Percentiles rank a stretch among this genome's conserved stretches.
These are phyloP conservation scores for Chrysosporium queenslandicum DNA, from an alignment of 2,329 filamentous ascomycete species.

Conservation along the genomic window DNA sequence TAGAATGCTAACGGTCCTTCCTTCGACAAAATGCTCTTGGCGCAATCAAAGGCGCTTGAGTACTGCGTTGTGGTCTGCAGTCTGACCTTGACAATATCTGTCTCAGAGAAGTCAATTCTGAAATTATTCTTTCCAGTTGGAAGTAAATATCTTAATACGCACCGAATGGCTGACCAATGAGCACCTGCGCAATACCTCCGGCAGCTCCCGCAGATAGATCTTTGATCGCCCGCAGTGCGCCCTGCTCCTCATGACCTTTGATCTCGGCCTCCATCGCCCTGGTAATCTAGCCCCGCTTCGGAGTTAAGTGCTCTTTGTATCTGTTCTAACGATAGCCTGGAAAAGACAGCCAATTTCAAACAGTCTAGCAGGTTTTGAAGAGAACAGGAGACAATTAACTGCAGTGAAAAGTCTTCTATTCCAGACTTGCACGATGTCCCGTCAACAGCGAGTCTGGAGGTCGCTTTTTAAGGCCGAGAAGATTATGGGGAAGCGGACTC, in stretches of 20 bases:
- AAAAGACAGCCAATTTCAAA: background rate
- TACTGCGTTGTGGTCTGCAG: conserved; percentile 83
- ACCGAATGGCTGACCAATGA: conserved; percentile 65
- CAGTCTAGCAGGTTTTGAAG: background rate
- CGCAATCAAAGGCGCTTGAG: conserved; percentile 67
- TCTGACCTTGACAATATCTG: conserved; percentile 94
- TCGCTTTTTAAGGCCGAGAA: background rate
- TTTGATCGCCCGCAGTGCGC: conserved; percentile 58
- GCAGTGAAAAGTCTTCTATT: background rate
- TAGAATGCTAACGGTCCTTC: conserved; percentile 92
- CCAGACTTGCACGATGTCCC: background rate
- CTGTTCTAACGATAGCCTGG: background rate
- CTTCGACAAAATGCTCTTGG: conserved; percentile 70
- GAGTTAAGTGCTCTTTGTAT: background rate
- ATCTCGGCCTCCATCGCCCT: conserved; percentile 22
- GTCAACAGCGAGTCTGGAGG: background rate
- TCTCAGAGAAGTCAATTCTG: background rate
- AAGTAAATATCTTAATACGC: conserved; percentile 25
- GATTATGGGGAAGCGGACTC: conserved; percentile 1
- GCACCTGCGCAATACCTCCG: conserved; percentile 85
- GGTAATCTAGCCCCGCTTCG: background rate
- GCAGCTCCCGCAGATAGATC: conserved; percentile 85
- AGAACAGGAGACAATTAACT: background rate
- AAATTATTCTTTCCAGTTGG: background rate
- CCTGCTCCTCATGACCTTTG: conserved; percentile 23